Conservation (phyloP, 345 rosid species). For the Combretum micranthum region DNA sequence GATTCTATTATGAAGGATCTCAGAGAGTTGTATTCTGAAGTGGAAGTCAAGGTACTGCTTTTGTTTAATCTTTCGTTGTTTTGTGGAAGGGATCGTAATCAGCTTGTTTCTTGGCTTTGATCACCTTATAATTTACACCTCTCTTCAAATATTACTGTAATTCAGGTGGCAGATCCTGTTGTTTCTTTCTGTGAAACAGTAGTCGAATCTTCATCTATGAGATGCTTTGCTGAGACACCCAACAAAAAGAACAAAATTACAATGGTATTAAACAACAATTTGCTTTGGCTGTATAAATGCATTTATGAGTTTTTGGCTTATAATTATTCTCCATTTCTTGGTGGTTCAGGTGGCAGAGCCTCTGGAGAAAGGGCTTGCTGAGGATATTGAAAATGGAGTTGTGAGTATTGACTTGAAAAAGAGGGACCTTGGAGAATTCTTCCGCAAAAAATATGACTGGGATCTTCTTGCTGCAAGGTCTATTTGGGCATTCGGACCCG, state of each 20-base stretch:
- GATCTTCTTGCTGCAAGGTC: conserved; percentile 96
- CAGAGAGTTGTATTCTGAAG: conserved; percentile 96
- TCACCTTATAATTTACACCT: conserved; percentile 7
- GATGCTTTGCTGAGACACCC: conserved; percentile 98
- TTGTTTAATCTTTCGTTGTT: conserved; percentile 2
- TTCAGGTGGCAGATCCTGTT: conserved; percentile 95
- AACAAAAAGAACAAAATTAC: conserved; percentile 97
- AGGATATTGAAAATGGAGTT: conserved; percentile 81
- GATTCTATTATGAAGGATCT: conserved; percentile 99
- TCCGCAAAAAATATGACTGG: conserved; percentile 91
- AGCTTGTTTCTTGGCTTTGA: conserved; percentile 1
- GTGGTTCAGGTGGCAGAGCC: conserved; percentile 87
- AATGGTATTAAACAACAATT: conserved; percentile 45
- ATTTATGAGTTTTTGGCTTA: neutral
- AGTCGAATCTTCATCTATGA: conserved; percentile 96
- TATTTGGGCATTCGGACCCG: conserved; percentile 99
- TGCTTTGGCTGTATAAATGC: conserved; percentile 6
- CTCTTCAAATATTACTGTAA: conserved; percentile 11
- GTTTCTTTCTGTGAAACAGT: conserved; percentile 98
- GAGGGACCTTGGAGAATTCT: conserved; percentile 87
- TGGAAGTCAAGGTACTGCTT: conserved; percentile 81
- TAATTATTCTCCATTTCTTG: conserved; percentile 1
- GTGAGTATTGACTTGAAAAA: conserved; percentile 91
- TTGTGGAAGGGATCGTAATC: neutral
- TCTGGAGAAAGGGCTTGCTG: conserved; percentile 92